Evolutionary conservation across 2,329 filamentous ascomycete genomes (phyloP).

Genomic region (Chaetomiaceae sp.): DNA sequence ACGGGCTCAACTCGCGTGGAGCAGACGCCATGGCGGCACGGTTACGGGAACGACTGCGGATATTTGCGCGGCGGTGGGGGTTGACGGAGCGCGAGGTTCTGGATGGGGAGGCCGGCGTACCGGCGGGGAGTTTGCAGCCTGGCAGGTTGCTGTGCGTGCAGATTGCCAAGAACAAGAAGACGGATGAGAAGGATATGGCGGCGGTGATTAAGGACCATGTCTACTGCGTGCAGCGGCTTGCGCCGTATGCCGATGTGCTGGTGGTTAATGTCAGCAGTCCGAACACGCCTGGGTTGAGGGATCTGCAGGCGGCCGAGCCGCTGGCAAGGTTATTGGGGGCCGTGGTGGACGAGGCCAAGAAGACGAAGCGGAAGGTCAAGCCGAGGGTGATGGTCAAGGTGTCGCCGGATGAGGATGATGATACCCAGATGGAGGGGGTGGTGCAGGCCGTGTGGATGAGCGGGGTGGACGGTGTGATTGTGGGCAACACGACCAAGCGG

Average conservation of each 20-base stretch:
- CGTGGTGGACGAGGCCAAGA: conserved; percentile 73
- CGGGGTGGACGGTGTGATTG: conserved; percentile 91
- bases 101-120: conserved; percentile 68
- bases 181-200: conserved; percentile 76
- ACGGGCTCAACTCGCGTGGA: conserved; percentile 88
- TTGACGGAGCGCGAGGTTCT: conserved; percentile 70
- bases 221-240: conserved; percentile 79
- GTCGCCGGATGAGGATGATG: conserved; percentile 87
- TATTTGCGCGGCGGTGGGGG: conserved; percentile 68
- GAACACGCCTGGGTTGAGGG: conserved; percentile 87
- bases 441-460: conserved; percentile 77
- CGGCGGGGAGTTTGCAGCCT: conserved; percentile 71
- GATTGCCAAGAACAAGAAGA: conserved; percentile 94
- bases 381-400: conserved; percentile 97
- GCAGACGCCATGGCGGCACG: conserved; percentile 80
- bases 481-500: conserved; percentile 93
- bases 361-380: conserved; percentile 64
- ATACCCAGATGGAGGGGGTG: conserved; percentile 80
- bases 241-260: conserved; percentile 87
- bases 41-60: conserved; percentile 70
- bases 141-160: conserved; percentile 84
- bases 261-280: conserved; percentile 97
- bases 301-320: conserved; percentile 79
- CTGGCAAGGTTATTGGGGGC: conserved; percentile 74
- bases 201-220: conserved; percentile 80